phyloP scores from a whole-genome alignment of 495 filamentous ascomycete species.

The Coniosporium apollinis region DNA sequence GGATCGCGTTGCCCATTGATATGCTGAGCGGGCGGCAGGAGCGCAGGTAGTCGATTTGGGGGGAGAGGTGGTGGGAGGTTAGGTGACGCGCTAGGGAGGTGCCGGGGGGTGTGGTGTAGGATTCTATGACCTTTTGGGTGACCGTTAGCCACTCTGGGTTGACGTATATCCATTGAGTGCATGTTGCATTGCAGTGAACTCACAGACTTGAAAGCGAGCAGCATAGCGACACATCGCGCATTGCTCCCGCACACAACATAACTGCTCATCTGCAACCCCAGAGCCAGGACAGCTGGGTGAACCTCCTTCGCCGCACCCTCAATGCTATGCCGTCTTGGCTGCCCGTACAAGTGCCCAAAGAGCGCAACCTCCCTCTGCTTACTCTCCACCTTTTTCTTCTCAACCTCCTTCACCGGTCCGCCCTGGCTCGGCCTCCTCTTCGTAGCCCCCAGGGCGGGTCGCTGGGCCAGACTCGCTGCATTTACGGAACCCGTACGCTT shows the following conservation, averaged over 20 bases:
- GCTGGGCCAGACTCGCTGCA: background rate
- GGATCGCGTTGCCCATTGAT: constrained; percentile 88
- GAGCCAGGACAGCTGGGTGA: constrained; percentile 67
- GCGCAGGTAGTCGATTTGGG: constrained; percentile 86
- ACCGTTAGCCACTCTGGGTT: no score
- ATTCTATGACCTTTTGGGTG: constrained; percentile 77
- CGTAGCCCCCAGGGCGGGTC: no score
- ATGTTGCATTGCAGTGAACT: no score
- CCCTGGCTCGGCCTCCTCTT: no score
- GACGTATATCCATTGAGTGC: no score
- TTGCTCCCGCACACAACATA: constrained; percentile 84
- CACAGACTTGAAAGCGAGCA: constrained; percentile 85
- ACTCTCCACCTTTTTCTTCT: constrained; percentile 35
- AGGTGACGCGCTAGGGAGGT: constrained; percentile 79
- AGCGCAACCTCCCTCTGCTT: constrained; percentile 54
- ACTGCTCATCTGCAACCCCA: constrained; percentile 80
- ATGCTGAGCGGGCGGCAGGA: constrained; percentile 86
- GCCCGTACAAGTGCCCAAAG: constrained; percentile 73
- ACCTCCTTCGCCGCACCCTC: constrained; percentile 74
- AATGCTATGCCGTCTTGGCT: constrained; percentile 49
- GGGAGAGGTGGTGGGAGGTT: constrained; percentile 75
- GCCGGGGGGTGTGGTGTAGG: constrained; percentile 71
- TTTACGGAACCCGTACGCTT: constrained; percentile 13
- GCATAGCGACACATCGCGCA: constrained; percentile 68
- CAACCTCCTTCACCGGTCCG: constrained; percentile 27